Conservation (phyloP, 2,329 filamentous ascomycete genomes). For the Aureobasidium sp. region DNA sequence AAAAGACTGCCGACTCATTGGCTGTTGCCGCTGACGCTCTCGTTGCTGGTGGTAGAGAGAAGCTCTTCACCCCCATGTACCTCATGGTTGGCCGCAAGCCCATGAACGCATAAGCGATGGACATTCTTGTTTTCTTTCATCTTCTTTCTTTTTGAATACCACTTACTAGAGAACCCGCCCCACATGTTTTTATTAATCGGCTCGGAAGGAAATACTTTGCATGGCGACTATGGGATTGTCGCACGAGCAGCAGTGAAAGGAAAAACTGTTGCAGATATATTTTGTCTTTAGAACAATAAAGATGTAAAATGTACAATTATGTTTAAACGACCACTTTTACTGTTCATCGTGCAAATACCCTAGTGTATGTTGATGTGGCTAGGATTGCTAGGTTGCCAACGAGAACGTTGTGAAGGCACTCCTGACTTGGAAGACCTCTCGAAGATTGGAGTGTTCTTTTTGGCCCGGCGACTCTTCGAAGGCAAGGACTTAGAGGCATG, state of each 20-base stretch:
- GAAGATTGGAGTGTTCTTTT: neutral
- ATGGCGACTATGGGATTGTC: neutral
- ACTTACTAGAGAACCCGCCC: constrained; percentile 6
- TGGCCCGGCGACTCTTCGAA: neutral
- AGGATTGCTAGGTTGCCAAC: neutral
- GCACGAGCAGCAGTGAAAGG: neutral
- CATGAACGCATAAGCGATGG: constrained; percentile 14
- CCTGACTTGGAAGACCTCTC: neutral
- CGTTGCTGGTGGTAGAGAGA: constrained; percentile 76
- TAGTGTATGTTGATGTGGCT: neutral
- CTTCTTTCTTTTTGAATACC: constrained; percentile 2
- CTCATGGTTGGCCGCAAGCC: constrained; percentile 92
- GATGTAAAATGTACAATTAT: constrained; percentile 10
- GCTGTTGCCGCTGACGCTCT: constrained; percentile 75
- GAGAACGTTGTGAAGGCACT: neutral
- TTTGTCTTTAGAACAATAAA: neutral
- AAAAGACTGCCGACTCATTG: constrained; percentile 90
- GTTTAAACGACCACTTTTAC: neutral
- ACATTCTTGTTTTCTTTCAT: neutral
- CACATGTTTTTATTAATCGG: constrained; percentile 2
- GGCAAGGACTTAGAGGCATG: neutral
- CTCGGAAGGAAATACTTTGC: constrained; percentile 1
- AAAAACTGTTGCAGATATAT: neutral
- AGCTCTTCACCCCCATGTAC: constrained; percentile 99
- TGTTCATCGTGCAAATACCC: neutral